Evolutionary conservation across 352 stramenopile species (phyloP), one percentile per base, ranked within the genome.

Genomic region (Phytophthora ohioensis): DNA sequence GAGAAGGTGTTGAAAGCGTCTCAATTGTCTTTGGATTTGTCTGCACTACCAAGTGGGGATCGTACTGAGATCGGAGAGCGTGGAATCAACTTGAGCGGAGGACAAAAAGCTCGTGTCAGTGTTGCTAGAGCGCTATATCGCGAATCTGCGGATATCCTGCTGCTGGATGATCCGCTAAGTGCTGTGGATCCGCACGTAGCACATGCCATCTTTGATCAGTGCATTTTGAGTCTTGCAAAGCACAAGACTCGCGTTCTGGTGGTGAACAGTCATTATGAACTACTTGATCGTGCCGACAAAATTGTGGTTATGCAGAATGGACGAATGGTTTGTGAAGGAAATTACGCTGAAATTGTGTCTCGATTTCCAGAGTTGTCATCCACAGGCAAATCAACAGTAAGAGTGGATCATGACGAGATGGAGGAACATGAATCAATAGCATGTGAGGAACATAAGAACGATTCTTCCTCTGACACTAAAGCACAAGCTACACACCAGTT

Each of bases 111-210:
- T 30, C 81, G 93, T 35, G 81, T 98, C 27, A 82, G 79, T 10
- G 67, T 98, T 5, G 95, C 96, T 45, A 74, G 96, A 35, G 91
- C 85, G 5, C 80, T 98, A 15, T 98, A 98, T 76, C 78, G 43
- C 90, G 52, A 85, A 32, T 60, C 83, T 43, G 75, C 84, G 0
- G 92, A 99, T 64, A 75, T 98, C 10, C 86, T 96, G 63, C 43
- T 99, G 7, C 79, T 99, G 4, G 97, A 99, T 64, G 95, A 99
- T 62, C 86, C 92, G 10, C 67, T 99, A 10, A 91, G 82, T 67
- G 95, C 96, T 7, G 91, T 99, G 1, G 97, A 99, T 70, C 90
- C 91, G 32, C 94, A 99, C 64, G 96, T 99, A 27, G 95, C 89
- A 6, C 88, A 93, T 58, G 86, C 95, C 67, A 74, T 99, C n/a